Evolutionary conservation across 1,284 basidiomycete species (phyloP), one percentile per base, ranked within the genome.

Genomic region (Exsudoporus floridanus): DNA sequence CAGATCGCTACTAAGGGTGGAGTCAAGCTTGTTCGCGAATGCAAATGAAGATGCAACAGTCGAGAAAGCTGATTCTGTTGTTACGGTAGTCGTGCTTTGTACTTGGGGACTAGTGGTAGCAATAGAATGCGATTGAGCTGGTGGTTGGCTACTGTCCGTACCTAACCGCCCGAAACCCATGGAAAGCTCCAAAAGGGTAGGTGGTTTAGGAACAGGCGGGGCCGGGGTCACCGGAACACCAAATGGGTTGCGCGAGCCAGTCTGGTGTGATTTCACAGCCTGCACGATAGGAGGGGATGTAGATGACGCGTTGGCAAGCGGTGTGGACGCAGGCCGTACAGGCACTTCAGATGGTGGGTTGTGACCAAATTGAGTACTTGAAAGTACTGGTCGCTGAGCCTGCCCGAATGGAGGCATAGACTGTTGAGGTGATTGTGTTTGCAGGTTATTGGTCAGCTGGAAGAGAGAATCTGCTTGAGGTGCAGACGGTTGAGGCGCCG

Each of bases 221-320:
- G 80, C 73, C n/a, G 86, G 72, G 38, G 83, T 77, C 3, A 81
- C 77, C 3, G 89, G 81, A 23, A 86, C 82, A 7, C 94, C 94
- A 63, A 99, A 99, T 0, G 96, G 96, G 77, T 99, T 99, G 63
- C 86, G 87, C 3, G 92, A 92, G 18, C 96, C 95, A 2, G 96
- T 99, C 70, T 90, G 85, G 69, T 98, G 95, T 6, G 93, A 80
- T 63, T 84, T 83, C n/a, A 98, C 80, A 23, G 81, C 77, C 54
- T 82, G 79, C 1, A 76, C 73, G 6, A 74, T 61, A 13, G 81
- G 75, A 8, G 78, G 76, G 7, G 75, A 75, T 9, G 67, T 54
- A 10, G 70, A 46, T 40, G 63, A 55, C 34, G 65, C 49, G n/a
- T 69, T 64, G 5, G 74, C 77, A 41, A 85, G 77, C 18, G 86